phyloP scores from a whole-genome alignment of 2,329 filamentous ascomycete genomes.

The Calonectria pseudoturangicola region DNA sequence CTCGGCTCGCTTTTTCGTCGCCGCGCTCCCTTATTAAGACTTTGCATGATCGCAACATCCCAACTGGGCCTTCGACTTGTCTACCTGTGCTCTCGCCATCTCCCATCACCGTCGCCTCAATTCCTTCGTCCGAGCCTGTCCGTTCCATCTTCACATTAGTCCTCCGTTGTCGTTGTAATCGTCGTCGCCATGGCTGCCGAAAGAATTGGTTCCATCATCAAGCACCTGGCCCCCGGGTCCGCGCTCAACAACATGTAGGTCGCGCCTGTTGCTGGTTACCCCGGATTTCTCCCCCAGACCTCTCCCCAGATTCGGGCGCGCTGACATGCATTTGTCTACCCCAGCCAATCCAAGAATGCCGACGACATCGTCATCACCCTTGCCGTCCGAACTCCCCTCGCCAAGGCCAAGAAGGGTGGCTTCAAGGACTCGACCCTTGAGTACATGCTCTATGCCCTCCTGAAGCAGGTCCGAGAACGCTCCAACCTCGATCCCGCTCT shows the following conservation, averaged over 20 bases:
- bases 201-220: conserved; percentile 90
- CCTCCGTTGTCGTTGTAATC: neutral
- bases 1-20: conserved; percentile 44
- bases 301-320: neutral
- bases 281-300: conserved; percentile 1
- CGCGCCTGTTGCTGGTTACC: neutral
- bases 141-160: neutral
- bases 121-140: neutral
- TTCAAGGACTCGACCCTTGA: conserved; percentile 97
- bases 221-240: conserved; percentile 86
- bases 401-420: conserved; percentile 92
- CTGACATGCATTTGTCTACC: conserved; percentile 5
- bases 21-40: conserved; percentile 10
- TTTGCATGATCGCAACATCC: conserved; percentile 16
- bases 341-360: conserved; percentile 90
- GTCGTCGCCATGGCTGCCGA: conserved; percentile 82
- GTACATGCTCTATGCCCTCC: conserved; percentile 86
- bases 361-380: conserved; percentile 98
- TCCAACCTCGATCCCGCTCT: conserved; percentile 86
- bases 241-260: conserved; percentile 86
- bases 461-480: conserved; percentile 84
- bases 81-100: conserved; percentile 25
- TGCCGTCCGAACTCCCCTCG: conserved; percentile 90
- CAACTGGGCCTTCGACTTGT: conserved; percentile 21
- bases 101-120: neutral